Evolutionary conservation across 2,329 filamentous ascomycete species (phyloP), one percentile per base, ranked within the genome.

Genomic region (Raffaelea albimanens): DNA sequence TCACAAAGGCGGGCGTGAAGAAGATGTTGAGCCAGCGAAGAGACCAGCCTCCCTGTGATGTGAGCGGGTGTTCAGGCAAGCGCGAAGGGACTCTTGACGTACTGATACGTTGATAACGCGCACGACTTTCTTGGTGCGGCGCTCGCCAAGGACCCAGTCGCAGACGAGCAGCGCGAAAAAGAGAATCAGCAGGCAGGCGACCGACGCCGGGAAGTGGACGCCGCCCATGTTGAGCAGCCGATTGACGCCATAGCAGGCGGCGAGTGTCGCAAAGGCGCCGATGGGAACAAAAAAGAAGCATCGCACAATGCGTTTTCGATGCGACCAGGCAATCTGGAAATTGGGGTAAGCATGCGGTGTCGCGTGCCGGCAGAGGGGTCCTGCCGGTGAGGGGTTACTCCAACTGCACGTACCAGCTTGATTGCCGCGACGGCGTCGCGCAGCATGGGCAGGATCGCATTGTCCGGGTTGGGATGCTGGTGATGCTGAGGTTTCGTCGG

Each of bases 1-100:
- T 64, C 8, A 81, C 69, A 61, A 82, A 82, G 0, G 75, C 72
- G 9, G 76, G 77, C 3, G 72, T 76, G 54, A 81, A 80, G 53
- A 78, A 71, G 44, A 80, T 62, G 48, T 72, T 77, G 55, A 81
- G 78, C 67, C 76, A 80, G 40, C 71, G 68, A 22, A 80, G 63
- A 5, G 74, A 70, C 69, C 76, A 81, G 8, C 72, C 71, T 41
- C 73, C 73, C 73, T 79, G 25, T n/a, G 5, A 13, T 4, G 5
- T 29, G 13, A 31, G 48, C 21, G 46, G 4, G 9, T 5, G 40
- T n/a, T n/a, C n/a, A n/a, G n/a, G n/a, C n/a, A n/a, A n/a, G n/a
- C n/a, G n/a, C n/a, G n/a, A n/a, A n/a, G n/a, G 14, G 22, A 19
- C 5, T 4, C 21, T 14, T 1, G 21, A 39, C 64, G 56, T 62